Evolutionary conservation across 2,329 filamentous ascomycete genomes (phyloP).

Genomic region (Thielaviopsis musarum): DNA sequence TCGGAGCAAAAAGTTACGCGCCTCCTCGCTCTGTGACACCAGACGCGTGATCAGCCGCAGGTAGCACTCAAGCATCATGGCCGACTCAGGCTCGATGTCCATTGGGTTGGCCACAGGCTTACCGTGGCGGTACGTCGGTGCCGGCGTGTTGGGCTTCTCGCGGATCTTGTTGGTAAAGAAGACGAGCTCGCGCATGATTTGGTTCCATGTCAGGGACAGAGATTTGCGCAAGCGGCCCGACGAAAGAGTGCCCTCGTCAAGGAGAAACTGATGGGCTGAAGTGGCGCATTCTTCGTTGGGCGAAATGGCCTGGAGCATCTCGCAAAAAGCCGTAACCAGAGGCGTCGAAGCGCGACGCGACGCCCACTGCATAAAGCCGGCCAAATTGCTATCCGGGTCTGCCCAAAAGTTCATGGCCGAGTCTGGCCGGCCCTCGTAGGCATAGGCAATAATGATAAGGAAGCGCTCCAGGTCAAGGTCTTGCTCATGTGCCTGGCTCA

Average conservation of each 20-base stretch:
- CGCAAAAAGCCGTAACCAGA: constrained; percentile 90
- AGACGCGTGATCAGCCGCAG: constrained; percentile 75
- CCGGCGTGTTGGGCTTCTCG: constrained; percentile 42
- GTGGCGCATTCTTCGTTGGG: constrained; percentile 68
- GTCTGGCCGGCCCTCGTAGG: constrained; percentile 72
- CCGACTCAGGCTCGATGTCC: constrained; percentile 75
- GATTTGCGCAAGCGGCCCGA: constrained; percentile 66
- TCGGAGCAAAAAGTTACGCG: constrained; percentile 57
- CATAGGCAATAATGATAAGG: constrained; percentile 77
- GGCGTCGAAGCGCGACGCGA: constrained; percentile 87
- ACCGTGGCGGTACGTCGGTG: constrained; percentile 32
- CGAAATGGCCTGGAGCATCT: constrained; percentile 82
- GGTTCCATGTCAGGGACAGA: constrained; percentile 76
- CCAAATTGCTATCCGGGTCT: constrained; percentile 80
- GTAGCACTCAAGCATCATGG: constrained; percentile 94
- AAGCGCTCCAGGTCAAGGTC: constrained; percentile 74
- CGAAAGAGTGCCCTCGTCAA: constrained; percentile 58
- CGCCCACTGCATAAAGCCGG: constrained; percentile 94
- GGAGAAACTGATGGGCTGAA: constrained; percentile 71
- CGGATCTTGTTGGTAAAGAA: constrained; percentile 68
- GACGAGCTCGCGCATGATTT: constrained; percentile 80
- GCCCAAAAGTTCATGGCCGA: constrained; percentile 81
- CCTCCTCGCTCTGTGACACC: constrained; percentile 52
- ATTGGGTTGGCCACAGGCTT: constrained; percentile 50
- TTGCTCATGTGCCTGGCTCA: constrained; percentile 47